A percentile compares a stretch with the other conserved stretches of the same genome.
These are phyloP conservation scores for Ilyonectria robusta DNA, from an alignment of 2,329 filamentous ascomycete species.

Conservation along the genomic window DNA sequence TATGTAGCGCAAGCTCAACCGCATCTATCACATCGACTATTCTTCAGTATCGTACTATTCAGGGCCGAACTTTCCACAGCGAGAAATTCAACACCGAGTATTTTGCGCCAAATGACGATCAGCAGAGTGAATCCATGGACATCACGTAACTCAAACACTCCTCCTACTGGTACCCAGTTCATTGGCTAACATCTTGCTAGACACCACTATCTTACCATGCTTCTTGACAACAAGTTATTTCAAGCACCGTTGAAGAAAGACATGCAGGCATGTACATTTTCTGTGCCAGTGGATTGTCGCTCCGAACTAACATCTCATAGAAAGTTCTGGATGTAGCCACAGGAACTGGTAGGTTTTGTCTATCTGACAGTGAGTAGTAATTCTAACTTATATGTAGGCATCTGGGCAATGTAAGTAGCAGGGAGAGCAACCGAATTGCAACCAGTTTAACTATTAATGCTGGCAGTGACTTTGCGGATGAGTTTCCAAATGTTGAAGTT, in stretches of 20 bases:
- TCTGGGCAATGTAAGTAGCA: not conserved
- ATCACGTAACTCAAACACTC: constrained; percentile 17
- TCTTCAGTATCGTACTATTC: constrained; percentile 27
- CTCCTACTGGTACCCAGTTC: not conserved
- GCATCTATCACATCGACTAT: constrained; percentile 30
- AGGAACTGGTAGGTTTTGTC: constrained; percentile 8
- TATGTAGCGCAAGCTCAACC: constrained; percentile 19
- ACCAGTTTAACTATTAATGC: too few species aligned
- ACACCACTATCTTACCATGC: constrained; percentile 27
- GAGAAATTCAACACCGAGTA: constrained; percentile 26
- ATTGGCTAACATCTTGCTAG: not conserved
- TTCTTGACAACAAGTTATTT: constrained; percentile 2
- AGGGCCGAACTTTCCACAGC: constrained; percentile 29
- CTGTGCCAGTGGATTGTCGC: not conserved
- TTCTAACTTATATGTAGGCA: not conserved
- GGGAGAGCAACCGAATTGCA: too few species aligned
- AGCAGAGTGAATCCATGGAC: constrained; percentile 29
- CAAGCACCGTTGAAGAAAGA: not conserved
- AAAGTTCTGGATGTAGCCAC: not conserved
- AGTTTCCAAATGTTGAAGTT: constrained; percentile 59
- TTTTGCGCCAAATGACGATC: constrained; percentile 29
- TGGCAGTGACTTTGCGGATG: constrained; percentile 62
- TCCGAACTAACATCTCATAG: constrained; percentile 1
- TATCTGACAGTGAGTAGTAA: not conserved
- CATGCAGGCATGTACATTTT: not conserved